Evolutionary conservation across 169 alveolate genomes (phyloP).

Genomic region (Besnoitia besnoiti): DNA sequence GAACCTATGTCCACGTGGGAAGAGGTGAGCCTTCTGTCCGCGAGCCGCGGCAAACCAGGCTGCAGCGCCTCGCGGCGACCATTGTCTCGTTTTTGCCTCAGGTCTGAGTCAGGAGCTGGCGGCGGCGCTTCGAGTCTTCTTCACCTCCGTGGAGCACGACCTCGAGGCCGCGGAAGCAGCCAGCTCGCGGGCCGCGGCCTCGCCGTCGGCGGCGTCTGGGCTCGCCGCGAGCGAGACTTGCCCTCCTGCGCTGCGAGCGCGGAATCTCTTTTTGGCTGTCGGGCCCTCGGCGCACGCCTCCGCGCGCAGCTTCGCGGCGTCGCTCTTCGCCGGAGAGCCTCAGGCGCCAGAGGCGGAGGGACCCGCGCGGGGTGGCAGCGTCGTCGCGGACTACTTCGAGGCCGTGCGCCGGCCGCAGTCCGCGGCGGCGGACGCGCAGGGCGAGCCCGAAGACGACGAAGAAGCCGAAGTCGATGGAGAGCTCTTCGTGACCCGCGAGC

Average conservation of each 20-base stretch:
- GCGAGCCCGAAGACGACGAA: background rate
- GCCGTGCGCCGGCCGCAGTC: background rate
- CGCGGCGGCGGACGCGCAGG: background rate
- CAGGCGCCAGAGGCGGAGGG: constrained; percentile 4
- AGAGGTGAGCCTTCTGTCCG: too few species aligned
- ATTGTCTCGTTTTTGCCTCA: background rate
- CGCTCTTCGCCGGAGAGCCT: constrained; percentile 14
- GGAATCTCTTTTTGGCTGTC: constrained; percentile 35
- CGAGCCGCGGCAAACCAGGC: too few species aligned
- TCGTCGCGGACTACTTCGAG: background rate
- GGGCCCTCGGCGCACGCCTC: constrained; percentile 33
- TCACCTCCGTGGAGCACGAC: background rate
- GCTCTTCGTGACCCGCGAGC: constrained; percentile 8
- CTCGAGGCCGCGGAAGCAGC: background rate
- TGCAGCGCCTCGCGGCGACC: too few species aligned
- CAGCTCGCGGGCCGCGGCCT: background rate
- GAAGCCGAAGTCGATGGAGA: background rate
- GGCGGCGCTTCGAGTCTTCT: background rate
- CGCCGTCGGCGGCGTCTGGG: background rate
- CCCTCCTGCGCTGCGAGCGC: constrained; percentile 34
- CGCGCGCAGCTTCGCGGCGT: constrained; percentile 42
- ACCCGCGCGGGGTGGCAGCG: background rate
- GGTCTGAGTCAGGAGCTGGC: background rate
- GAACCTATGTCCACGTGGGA: too few species aligned
- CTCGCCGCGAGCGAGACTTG: background rate